phyloP scores from a whole-genome alignment of 1,284 basidiomycete species.

The Tausonia pullulans region DNA sequence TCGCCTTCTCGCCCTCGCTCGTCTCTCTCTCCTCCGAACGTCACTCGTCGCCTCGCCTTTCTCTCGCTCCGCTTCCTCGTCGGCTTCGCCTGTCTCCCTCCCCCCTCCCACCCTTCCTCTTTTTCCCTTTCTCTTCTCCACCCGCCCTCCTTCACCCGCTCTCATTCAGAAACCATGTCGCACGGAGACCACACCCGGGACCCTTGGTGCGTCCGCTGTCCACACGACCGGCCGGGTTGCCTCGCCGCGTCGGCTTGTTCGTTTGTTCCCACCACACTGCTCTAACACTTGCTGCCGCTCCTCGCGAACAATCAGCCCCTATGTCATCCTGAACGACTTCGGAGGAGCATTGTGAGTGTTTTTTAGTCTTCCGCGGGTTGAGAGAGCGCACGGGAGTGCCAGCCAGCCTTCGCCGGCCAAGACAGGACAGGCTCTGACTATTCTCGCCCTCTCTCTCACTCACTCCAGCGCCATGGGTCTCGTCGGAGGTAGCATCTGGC shows the following conservation, averaged over 20 bases:
- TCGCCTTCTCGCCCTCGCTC: neutral
- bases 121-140: slow-evolving; percentile 2
- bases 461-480: slow-evolving; percentile 64
- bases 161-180: slow-evolving; percentile 34
- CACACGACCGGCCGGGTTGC: slow-evolving; percentile 5
- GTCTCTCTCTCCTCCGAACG: too few relatives aligned
- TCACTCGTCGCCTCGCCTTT: neutral
- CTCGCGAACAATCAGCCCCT: slow-evolving; percentile 52
- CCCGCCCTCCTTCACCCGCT: slow-evolving; percentile 6
- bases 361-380: slow-evolving; percentile 26
- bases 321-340: slow-evolving; percentile 98
- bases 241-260: neutral
- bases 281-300: neutral
- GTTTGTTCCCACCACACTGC: too few relatives aligned
- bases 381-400: too few relatives aligned
- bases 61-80: neutral
- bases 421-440: neutral
- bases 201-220: slow-evolving; percentile 55
- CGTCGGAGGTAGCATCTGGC: slow-evolving; percentile 94
- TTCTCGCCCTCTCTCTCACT: neutral
- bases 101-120: neutral
- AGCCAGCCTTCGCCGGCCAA: too few relatives aligned
- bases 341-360: slow-evolving; percentile 68
- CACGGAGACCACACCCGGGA: slow-evolving; percentile 87
- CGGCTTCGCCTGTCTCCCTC: neutral